A percentile compares a stretch with the other conserved stretches of the same genome.
Evolutionary conservation across 768 basidiomycete species (phyloP).

Genomic region (Symmetrospora coprosmae): DNA sequence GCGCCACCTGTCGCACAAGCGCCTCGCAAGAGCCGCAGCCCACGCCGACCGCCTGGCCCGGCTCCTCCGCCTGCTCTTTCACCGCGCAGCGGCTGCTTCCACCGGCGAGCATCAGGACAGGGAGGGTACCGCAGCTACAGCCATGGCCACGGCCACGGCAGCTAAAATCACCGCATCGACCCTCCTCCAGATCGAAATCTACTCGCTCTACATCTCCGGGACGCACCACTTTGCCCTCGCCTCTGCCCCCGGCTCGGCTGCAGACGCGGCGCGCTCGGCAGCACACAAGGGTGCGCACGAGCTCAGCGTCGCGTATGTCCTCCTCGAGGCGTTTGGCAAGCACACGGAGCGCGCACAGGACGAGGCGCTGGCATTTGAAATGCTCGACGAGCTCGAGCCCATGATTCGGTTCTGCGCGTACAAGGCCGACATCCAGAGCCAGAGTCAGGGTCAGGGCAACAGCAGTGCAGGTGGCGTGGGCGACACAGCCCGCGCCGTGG

Average conservation of each 20-base stretch:
- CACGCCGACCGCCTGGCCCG: constrained; percentile 66
- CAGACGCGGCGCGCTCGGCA: neutral
- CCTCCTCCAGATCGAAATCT: constrained; percentile 6
- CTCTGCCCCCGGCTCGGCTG: neutral
- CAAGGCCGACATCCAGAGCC: constrained; percentile 42
- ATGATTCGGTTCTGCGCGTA: constrained; percentile 88
- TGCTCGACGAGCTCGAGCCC: constrained; percentile 74
- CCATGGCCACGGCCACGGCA: neutral
- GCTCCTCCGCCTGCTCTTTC: constrained; percentile 57
- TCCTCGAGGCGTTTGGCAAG: neutral
- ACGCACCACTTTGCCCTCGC: neutral
- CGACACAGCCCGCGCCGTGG: constrained; percentile 17
- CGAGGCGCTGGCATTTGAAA: constrained; percentile 70
- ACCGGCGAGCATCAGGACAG: no score
- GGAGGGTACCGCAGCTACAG: no score
- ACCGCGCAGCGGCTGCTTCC: no score
- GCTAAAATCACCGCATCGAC: neutral
- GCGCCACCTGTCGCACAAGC: constrained; percentile 55
- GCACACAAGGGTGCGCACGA: neutral
- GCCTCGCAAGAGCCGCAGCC: constrained; percentile 62
- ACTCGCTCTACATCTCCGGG: neutral
- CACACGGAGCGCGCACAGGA: constrained; percentile 39
- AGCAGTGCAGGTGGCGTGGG: constrained; percentile 6
- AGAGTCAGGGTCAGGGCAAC: no score
- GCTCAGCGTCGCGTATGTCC: constrained; percentile 2